phyloP scores from a whole-genome alignment of 2,329 filamentous ascomycete species.

The Epichloe gansuensis region DNA sequence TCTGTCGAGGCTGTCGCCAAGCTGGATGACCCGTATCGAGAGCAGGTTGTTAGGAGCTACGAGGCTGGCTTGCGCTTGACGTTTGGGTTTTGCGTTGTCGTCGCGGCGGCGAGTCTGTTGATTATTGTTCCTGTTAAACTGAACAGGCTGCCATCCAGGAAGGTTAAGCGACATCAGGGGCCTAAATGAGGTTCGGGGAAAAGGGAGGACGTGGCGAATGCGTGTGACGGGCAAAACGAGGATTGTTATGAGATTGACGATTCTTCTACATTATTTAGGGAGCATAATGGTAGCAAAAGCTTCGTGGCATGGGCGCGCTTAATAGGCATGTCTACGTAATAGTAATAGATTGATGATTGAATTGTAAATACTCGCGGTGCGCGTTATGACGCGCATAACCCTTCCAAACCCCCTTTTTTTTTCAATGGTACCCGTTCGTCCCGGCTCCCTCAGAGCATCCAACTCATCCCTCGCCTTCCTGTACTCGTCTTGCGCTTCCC shows the following conservation, averaged over 20 bases:
- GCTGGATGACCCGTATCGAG: conserved; percentile 32
- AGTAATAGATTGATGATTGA: too few relatives aligned
- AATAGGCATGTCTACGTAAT: too few relatives aligned
- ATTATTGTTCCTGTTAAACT: conserved; percentile 41
- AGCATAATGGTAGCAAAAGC: too few relatives aligned
- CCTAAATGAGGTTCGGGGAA: neutral
- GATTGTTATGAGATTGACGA: too few relatives aligned
- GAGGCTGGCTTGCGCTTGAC: conserved; percentile 36
- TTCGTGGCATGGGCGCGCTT: too few relatives aligned
- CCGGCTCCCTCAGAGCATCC: conserved; percentile 36
- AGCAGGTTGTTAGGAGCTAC: conserved; percentile 45
- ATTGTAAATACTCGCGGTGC: too few relatives aligned
- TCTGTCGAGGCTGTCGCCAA: conserved; percentile 42
- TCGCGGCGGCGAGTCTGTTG: conserved; percentile 36
- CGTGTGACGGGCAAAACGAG: too few relatives aligned
- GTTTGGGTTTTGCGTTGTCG: conserved; percentile 29
- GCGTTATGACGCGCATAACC: neutral
- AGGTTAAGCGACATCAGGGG: conserved; percentile 9
- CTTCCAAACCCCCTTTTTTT: conserved; percentile 2
- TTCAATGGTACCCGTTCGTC: conserved; percentile 27
- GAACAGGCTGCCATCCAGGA: conserved; percentile 36
- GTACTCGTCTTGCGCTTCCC: conserved; percentile 84
- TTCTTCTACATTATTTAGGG: too few relatives aligned
- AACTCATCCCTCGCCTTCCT: conserved; percentile 67
- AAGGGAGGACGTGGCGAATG: neutral